A percentile compares a stretch with the other conserved stretches of the same genome.
These are phyloP conservation scores for Zasmidium angulare DNA, from an alignment of 2,329 filamentous ascomycete genomes.

Conservation along the genomic window DNA sequence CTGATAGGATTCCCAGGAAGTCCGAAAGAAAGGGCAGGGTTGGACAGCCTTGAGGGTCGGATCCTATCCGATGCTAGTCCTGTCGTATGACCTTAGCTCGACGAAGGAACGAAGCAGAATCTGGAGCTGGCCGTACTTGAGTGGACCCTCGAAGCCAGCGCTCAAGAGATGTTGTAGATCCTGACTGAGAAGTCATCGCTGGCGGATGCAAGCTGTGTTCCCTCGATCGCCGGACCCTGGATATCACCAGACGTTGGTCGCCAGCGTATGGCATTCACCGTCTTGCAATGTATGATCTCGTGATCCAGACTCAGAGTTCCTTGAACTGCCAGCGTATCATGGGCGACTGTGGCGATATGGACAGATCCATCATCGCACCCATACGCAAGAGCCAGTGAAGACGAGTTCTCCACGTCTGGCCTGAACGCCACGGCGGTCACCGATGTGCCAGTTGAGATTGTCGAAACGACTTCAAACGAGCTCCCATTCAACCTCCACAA, in stretches of 20 bases:
- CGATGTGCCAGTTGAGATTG: slow-evolving; percentile 27
- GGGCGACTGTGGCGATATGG: slow-evolving; percentile 13
- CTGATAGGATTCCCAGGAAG: too few species aligned
- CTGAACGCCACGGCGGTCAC: slow-evolving; percentile 37
- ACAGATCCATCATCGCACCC: slow-evolving; percentile 33
- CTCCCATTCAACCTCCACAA: slow-evolving; percentile 49
- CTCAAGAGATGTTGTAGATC: slow-evolving; percentile 27
- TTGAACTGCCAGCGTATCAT: slow-evolving; percentile 13
- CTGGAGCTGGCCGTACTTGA: too few species aligned
- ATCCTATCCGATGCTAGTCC: too few species aligned
- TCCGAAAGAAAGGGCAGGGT: too few species aligned
- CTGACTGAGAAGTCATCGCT: slow-evolving; percentile 45
- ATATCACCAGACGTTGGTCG: slow-evolving; percentile 19
- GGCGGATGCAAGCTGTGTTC: slow-evolving; percentile 38
- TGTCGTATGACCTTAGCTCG: too few species aligned
- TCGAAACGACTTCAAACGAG: slow-evolving; percentile 24
- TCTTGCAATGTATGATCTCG: slow-evolving; percentile 21
- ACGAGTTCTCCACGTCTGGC: background rate
- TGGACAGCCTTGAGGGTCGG: too few species aligned
- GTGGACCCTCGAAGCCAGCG: too few species aligned
- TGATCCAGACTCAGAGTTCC: slow-evolving; percentile 10
- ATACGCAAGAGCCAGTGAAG: slow-evolving; percentile 24
- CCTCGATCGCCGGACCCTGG: background rate
- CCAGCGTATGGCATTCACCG: slow-evolving; percentile 34
- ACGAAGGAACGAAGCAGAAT: too few species aligned